phyloP scores from a whole-genome alignment of 2,329 filamentous ascomycete species.

The Fusarium poae region DNA sequence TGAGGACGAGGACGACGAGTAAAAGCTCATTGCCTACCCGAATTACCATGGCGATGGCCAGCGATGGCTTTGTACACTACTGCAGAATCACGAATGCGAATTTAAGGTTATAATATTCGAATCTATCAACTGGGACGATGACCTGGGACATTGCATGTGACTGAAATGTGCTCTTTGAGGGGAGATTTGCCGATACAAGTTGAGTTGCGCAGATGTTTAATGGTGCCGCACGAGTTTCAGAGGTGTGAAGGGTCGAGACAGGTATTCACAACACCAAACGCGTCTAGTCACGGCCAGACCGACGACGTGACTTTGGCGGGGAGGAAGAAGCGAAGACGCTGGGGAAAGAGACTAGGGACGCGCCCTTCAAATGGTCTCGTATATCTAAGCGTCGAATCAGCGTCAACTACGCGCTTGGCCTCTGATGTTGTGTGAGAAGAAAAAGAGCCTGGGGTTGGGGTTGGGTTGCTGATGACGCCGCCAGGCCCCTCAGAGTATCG shows the following conservation, averaged over 20 bases:
- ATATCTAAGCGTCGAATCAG: slow-evolving; percentile 41
- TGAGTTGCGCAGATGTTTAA: slow-evolving; percentile 50
- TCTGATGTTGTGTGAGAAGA: slow-evolving; percentile 33
- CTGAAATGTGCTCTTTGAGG: slow-evolving; percentile 45
- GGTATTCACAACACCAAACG: slow-evolving; percentile 39
- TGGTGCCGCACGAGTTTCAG: slow-evolving; percentile 48
- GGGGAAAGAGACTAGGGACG: slow-evolving; percentile 29
- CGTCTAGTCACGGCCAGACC: slow-evolving; percentile 22
- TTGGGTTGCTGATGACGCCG: slow-evolving; percentile 44
- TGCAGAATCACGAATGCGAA: slow-evolving; percentile 50
- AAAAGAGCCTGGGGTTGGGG: slow-evolving; percentile 31
- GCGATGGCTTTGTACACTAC: slow-evolving; percentile 51
- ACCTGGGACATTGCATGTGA: slow-evolving; percentile 34
- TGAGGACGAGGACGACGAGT: slow-evolving; percentile 64
- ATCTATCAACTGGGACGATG: slow-evolving; percentile 36
- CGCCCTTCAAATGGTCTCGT: slow-evolving; percentile 34
- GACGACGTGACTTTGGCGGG: slow-evolving; percentile 18
- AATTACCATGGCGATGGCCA: slow-evolving; percentile 35
- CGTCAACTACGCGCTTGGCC: slow-evolving; percentile 32
- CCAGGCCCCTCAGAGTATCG: background rate
- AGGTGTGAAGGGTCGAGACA: slow-evolving; percentile 41
- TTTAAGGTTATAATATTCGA: slow-evolving; percentile 48
- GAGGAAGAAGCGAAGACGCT: slow-evolving; percentile 23
- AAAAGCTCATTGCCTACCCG: slow-evolving; percentile 31
- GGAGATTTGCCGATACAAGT: slow-evolving; percentile 49